A percentile compares a stretch with the other conserved stretches of the same genome.
Conservation (phyloP, 2,329 filamentous ascomycete species). For the Fusarium drepaniforme region DNA sequence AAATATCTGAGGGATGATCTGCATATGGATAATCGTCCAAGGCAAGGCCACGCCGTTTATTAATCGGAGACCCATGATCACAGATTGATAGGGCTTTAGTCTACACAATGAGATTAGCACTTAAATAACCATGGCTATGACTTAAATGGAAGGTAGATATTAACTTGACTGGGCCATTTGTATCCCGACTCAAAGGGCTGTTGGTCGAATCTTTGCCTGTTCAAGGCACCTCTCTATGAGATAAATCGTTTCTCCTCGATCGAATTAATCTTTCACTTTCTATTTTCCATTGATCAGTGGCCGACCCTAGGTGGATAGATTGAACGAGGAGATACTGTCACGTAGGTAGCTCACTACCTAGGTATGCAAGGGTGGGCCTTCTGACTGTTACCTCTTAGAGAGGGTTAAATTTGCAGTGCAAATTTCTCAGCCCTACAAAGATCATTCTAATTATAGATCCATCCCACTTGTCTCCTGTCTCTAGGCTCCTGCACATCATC, state of each 20-base stretch:
- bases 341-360: too few relatives aligned
- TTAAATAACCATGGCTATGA: background rate
- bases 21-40: background rate
- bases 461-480: background rate
- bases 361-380: too few relatives aligned
- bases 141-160: background rate
- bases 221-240: background rate
- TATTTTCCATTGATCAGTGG: background rate
- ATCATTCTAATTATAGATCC: too few relatives aligned
- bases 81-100: background rate
- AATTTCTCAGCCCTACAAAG: too few relatives aligned
- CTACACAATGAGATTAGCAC: background rate
- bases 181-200: background rate
- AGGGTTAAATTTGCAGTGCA: background rate
- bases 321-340: too few relatives aligned
- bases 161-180: background rate
- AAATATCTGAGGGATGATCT: background rate
- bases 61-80: background rate
- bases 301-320: too few relatives aligned
- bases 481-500: background rate
- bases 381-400: background rate
- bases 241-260: background rate
- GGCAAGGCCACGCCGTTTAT: background rate
- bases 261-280: background rate
- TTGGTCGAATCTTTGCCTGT: background rate